phyloP scores from a whole-genome alignment of 192 early-diverging fungal genomes.

The Coemansia umbellata region DNA sequence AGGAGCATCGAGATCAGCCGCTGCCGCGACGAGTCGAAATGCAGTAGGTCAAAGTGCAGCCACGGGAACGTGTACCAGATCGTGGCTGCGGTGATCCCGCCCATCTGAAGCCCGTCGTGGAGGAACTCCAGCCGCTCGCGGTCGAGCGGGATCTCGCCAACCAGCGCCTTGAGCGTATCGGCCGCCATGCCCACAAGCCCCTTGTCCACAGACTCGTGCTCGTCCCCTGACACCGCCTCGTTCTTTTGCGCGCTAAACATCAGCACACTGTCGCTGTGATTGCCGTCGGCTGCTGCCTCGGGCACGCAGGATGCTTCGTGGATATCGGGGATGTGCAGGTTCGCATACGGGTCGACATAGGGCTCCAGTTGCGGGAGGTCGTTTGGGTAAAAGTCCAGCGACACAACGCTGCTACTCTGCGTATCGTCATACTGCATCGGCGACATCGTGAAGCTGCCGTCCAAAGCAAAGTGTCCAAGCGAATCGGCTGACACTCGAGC shows the following conservation, averaged over 20 bases:
- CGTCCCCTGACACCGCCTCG: too few relatives aligned
- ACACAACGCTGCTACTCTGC: too few relatives aligned
- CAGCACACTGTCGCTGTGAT: not conserved
- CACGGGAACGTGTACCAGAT: conserved; percentile 32
- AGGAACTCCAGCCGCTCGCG: conserved; percentile 37
- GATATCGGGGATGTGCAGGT: conserved; percentile 3
- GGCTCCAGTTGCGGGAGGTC: not conserved
- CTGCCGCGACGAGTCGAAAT: conserved; percentile 28
- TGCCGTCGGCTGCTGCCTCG: not conserved
- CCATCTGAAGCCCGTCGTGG: conserved; percentile 9
- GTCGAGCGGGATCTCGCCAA: conserved; percentile 16
- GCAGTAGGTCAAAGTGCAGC: conserved; percentile 33
- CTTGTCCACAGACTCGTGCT: conserved; percentile 2
- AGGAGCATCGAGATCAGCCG: conserved; percentile 27
- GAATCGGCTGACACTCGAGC: too few relatives aligned
- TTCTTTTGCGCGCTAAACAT: too few relatives aligned
- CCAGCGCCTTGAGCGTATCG: conserved; percentile 9
- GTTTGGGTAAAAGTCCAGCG: conserved; percentile 10
- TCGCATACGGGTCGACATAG: conserved; percentile 32
- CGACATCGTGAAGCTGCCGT: too few relatives aligned
- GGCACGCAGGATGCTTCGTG: too few relatives aligned
- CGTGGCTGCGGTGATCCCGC: conserved; percentile 25
- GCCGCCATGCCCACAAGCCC: conserved; percentile 9
- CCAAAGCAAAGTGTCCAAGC: too few relatives aligned
- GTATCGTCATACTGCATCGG: too few relatives aligned